phyloP scores from a whole-genome alignment of 1,284 basidiomycete genomes.

The Trametes sp. region DNA sequence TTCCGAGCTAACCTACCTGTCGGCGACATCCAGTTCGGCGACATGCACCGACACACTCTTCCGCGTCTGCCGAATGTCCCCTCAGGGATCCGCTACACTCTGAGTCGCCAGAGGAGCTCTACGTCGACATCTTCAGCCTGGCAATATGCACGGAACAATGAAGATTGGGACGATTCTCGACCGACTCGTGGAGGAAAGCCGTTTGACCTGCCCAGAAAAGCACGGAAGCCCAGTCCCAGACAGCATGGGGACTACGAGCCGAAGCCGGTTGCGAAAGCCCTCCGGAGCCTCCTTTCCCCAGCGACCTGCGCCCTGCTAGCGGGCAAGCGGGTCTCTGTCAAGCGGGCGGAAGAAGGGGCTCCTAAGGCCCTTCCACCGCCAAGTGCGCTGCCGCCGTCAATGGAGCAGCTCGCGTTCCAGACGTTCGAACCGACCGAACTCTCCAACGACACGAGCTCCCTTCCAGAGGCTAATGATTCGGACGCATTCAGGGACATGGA shows the following conservation, averaged over 20 bases:
- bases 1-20: no score
- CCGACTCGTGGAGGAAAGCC: no score
- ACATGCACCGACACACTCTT: slow-evolving; percentile 21
- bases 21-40: background rate
- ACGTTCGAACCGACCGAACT: background rate
- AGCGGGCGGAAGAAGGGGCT: background rate
- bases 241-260: background rate
- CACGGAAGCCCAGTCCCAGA: background rate
- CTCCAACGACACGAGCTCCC: background rate
- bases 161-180: no score
- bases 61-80: slow-evolving; percentile 19
- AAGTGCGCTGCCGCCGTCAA: background rate
- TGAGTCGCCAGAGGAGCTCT: slow-evolving; percentile 16
- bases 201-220: no score
- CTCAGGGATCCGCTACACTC: slow-evolving; percentile 14
- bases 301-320: slow-evolving; percentile 22
- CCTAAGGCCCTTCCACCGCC: background rate
- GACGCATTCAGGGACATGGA: slow-evolving; percentile 3
- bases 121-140: background rate
- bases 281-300: slow-evolving; percentile 25
- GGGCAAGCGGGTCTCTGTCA: slow-evolving; percentile 6
- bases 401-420: slow-evolving; percentile 22
- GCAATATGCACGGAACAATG: background rate
- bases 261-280: slow-evolving; percentile 7
- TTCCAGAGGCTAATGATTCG: background rate